Base-by-base conservation (phyloP, 2,329 filamentous ascomycete genomes). In the Huntiella savannae region DNA sequence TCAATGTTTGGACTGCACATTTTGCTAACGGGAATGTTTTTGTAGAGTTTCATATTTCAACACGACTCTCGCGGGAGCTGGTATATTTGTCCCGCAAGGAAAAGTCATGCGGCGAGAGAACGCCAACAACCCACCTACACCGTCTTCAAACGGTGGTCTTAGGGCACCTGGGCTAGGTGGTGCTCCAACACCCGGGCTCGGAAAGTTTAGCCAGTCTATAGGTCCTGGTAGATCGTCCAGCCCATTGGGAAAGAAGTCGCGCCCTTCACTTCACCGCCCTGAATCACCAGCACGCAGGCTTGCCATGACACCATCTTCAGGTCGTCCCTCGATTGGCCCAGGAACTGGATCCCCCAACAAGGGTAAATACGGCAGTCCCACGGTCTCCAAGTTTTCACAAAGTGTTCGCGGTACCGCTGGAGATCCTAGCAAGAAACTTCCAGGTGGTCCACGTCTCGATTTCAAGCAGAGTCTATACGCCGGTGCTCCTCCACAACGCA, bases 61-160 rank as follows among this genome's bases (percentile, higher is more conserved):
- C 33, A 94, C 91, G 8, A 71, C 71, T 3, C 64, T 79, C 16
- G 74, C 83, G 1, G 85, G 85, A 51, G 77, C 91, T 2, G 91
- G 91, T 50, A 96, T 98, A 56, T 98, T 98, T 59, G 71, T 98
- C 11, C 91, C 91, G 3, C 66, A 91, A 12, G 75, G 79, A 59
- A 91, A 92, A 60, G 83, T 83, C 33, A 70, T 72, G 57, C 82
- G 73, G 60, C 79, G 75, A 57, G 73, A 72, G 43, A 75, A 72
- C 36, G 68, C 69, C 16, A 67, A 65, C 43, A 65, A 70, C 5
- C 73, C 80, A 5, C 66, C 72, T 46, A 86, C 81, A 1, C 82
- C 86, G 4, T 69, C 70, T 13, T 67, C 70, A 43, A 63, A 64
- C 40, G 70, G 67, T 32, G 62, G 22, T 10, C 22, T 28, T 28